Conservation (phyloP, 2,329 filamentous ascomycete genomes). For the Paracoccidioides lutzii region DNA sequence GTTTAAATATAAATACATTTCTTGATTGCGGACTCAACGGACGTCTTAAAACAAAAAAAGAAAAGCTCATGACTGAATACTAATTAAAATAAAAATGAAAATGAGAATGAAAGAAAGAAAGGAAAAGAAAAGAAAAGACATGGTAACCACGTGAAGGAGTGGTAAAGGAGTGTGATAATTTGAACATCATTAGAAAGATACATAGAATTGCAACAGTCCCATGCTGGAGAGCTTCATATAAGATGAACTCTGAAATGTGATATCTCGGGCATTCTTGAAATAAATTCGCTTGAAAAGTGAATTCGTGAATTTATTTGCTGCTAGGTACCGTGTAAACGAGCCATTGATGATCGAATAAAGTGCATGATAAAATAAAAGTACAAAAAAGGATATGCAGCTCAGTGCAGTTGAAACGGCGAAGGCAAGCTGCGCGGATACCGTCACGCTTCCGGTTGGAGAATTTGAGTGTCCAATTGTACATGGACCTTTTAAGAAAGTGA, state of each 20-base stretch:
- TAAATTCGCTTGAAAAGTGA: not conserved
- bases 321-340: not conserved
- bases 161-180: not conserved
- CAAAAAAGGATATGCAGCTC: not conserved
- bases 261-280: not conserved
- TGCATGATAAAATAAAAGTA: not conserved
- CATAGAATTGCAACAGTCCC: not conserved
- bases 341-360: not conserved
- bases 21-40: too few species aligned
- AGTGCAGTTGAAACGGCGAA: not conserved
- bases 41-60: too few species aligned
- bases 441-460: not conserved
- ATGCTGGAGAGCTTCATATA: not conserved
- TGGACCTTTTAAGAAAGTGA: not conserved
- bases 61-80: too few species aligned
- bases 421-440: not conserved
- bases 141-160: not conserved
- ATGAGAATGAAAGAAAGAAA: too few species aligned
- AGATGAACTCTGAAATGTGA: not conserved
- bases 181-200: not conserved
- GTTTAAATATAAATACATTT: too few species aligned
- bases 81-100: too few species aligned
- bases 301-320: not conserved
- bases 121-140: too few species aligned
- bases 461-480: not conserved